Conservation (phyloP, 176 grass and related monocot species). For the Oryza meyeriana region DNA sequence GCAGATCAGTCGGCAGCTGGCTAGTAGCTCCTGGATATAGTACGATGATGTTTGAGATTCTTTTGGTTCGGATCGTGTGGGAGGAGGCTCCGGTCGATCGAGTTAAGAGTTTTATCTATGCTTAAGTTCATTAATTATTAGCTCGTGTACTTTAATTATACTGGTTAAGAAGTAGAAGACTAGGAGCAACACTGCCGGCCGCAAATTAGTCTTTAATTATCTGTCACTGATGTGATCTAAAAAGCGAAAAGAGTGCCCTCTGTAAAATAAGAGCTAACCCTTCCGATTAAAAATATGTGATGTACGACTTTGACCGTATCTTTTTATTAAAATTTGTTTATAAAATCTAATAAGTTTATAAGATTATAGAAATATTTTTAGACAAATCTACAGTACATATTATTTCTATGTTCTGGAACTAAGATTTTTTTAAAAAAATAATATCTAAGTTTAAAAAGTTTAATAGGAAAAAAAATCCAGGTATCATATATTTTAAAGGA, state of each 20-base stretch:
- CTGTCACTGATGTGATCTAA: background rate
- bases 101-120: background rate
- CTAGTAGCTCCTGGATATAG: background rate
- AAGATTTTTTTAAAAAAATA: too few species aligned
- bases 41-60: background rate
- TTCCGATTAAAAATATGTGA: background rate
- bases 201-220: background rate
- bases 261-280: background rate
- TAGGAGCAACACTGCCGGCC: background rate
- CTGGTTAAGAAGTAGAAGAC: background rate
- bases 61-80: background rate
- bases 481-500: too few species aligned
- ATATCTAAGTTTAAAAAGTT: too few species aligned
- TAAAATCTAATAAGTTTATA: too few species aligned
- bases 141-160: background rate
- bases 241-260: background rate
- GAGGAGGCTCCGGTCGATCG: background rate
- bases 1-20: background rate
- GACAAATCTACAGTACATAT: too few species aligned
- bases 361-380: background rate
- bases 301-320: too few species aligned
- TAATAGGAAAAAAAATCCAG: too few species aligned
- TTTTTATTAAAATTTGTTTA: background rate
- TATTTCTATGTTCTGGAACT: too few species aligned
- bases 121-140: background rate